phyloP scores from a whole-genome alignment of 441 rosid species.

The Capsella rubella region DNA sequence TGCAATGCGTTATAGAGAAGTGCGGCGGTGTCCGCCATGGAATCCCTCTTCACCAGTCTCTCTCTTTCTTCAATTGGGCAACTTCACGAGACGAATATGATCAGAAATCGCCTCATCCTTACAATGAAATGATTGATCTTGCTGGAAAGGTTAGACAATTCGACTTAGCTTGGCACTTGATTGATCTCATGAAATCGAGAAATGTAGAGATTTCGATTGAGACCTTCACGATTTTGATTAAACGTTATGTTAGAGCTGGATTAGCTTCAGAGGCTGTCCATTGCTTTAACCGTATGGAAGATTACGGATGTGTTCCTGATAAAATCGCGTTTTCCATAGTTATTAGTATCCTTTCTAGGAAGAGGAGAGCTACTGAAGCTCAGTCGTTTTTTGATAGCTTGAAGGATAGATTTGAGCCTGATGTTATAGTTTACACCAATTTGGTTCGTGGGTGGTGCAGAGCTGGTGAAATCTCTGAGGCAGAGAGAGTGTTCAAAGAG shows the following conservation, averaged over 20 bases:
- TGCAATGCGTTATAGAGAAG: slow-evolving; percentile 63
- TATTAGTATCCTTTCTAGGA: slow-evolving; percentile 67
- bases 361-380: slow-evolving; percentile 82
- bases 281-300: slow-evolving; percentile 93
- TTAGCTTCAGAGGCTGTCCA: slow-evolving; percentile 84
- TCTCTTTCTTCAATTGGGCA: slow-evolving; percentile 92
- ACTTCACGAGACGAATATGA: slow-evolving; percentile 45
- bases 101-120: slow-evolving; percentile 57
- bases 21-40: slow-evolving; percentile 80
- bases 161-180: slow-evolving; percentile 77
- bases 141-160: slow-evolving; percentile 84
- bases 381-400: slow-evolving; percentile 72
- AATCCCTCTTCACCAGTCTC: slow-evolving; percentile 69
- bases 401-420: slow-evolving; percentile 70
- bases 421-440: slow-evolving; percentile 79
- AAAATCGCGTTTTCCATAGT: slow-evolving; percentile 77
- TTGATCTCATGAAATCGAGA: slow-evolving; percentile 74
- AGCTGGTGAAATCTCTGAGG: slow-evolving; percentile 69
- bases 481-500: slow-evolving; percentile 76
- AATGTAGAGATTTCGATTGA: slow-evolving; percentile 55
- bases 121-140: slow-evolving; percentile 83
- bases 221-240: slow-evolving; percentile 71
- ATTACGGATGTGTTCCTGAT: slow-evolving; percentile 77
- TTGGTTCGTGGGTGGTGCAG: slow-evolving; percentile 90
- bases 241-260: slow-evolving; percentile 93